Conservation (phyloP, 1,284 basidiomycete species). For the Inonotus obliquus region DNA sequence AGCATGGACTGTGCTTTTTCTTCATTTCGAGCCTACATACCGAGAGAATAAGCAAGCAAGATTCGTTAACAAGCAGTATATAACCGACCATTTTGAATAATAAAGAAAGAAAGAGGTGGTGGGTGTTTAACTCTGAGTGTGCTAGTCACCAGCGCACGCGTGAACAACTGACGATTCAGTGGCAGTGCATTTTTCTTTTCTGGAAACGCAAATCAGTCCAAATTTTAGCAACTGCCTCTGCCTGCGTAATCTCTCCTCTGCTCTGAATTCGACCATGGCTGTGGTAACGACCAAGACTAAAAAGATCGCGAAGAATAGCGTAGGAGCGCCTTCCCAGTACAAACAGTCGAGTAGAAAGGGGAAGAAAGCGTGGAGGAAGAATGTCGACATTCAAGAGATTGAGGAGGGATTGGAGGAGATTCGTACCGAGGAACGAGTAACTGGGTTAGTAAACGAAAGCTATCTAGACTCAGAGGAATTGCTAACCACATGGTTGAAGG, state of each 20-base stretch:
- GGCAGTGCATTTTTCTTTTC: neutral
- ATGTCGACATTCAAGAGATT: slow-evolving; percentile 76
- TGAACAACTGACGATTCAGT: neutral
- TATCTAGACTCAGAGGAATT: neutral
- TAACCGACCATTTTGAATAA: neutral
- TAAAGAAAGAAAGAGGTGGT: neutral
- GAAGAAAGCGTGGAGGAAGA: slow-evolving; percentile 91
- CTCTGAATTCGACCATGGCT: slow-evolving; percentile 6
- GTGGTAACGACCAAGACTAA: neutral
- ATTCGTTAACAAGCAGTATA: neutral
- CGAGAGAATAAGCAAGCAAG: neutral
- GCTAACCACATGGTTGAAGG: slow-evolving; percentile 30
- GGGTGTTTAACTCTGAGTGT: neutral
- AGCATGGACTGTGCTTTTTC: slow-evolving; percentile 99
- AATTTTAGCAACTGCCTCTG: too few relatives aligned
- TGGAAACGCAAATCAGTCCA: neutral
- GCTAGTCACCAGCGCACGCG: neutral
- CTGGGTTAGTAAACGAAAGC: slow-evolving; percentile 51
- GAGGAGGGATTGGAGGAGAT: slow-evolving; percentile 72
- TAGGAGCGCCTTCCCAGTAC: slow-evolving; percentile 50
- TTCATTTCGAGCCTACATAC: slow-evolving; percentile 83
- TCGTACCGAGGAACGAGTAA: slow-evolving; percentile 72
- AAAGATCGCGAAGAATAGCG: slow-evolving; percentile 27
- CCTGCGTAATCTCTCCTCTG: too few relatives aligned
- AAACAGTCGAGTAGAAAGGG: slow-evolving; percentile 80